Conservation (phyloP, 331 rosid species). For the Pyrus hybrid region DNA sequence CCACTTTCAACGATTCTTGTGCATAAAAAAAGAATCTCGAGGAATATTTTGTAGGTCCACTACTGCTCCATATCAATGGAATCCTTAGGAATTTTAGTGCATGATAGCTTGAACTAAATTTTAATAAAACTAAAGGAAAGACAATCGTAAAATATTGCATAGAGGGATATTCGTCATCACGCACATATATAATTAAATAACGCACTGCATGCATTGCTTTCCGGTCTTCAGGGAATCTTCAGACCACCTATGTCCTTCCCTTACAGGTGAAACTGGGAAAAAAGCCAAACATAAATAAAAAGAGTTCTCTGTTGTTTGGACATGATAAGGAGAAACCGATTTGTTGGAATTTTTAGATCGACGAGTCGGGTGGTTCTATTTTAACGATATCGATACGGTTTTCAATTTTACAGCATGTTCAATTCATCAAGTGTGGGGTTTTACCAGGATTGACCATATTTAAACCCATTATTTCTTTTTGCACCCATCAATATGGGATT, state of each 20-base stretch:
- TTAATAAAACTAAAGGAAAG: neutral
- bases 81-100: neutral
- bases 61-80: neutral
- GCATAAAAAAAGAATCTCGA: neutral
- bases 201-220: neutral
- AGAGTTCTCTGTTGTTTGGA: too few species aligned
- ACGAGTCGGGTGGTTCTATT: rapidly evolving
- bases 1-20: neutral
- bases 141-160: neutral
- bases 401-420: rapidly evolving
- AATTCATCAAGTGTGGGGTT: rapidly evolving
- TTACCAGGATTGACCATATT: too few species aligned
- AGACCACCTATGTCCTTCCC: neutral
- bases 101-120: neutral
- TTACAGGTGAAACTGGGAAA: too few species aligned
- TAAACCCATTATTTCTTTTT: too few species aligned
- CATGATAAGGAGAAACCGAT: too few species aligned
- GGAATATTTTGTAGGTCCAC: constrained; percentile 3
- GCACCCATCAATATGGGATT: too few species aligned
- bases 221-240: neutral
- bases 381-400: rapidly evolving
- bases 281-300: too few species aligned
- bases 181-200: neutral
- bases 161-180: neutral
- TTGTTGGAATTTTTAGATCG: too few species aligned